phyloP scores from a whole-genome alignment of 257 asterid genomes.

The Datura wrightii region DNA sequence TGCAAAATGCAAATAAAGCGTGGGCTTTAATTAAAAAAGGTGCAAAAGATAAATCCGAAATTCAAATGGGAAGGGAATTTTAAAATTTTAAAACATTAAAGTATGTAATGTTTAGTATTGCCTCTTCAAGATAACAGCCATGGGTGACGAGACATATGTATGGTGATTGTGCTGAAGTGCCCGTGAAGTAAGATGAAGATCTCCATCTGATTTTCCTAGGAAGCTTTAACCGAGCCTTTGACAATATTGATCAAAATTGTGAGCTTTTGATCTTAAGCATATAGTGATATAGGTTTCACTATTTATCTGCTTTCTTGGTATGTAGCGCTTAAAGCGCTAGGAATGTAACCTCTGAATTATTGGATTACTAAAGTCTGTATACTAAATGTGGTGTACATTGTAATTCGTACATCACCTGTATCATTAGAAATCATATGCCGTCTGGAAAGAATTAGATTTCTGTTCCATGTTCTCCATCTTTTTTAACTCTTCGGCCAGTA shows the following conservation, averaged over 20 bases:
- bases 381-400: not conserved
- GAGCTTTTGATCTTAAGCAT: slow-evolving; percentile 23
- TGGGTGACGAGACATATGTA: not conserved
- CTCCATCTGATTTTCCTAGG: not conserved
- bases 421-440: not conserved
- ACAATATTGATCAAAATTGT: not conserved
- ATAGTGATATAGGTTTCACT: not conserved
- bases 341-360: slow-evolving; percentile 7
- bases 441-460: not conserved
- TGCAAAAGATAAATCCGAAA: not conserved
- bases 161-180: not conserved
- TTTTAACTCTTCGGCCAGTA: not conserved
- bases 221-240: not conserved
- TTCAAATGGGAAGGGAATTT: not conserved
- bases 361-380: not conserved
- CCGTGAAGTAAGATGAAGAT: not conserved
- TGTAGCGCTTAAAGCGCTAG: not conserved
- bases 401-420: not conserved
- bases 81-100: not conserved
- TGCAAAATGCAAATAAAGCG: not conserved
- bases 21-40: not conserved
- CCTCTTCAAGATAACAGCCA: not conserved
- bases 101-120: not conserved
- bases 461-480: slow-evolving; percentile 1
- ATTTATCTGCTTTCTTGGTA: not conserved